Base-by-base conservation (phyloP, 2,329 filamentous ascomycete genomes). In the Pseudogymnoascus sp. region DNA sequence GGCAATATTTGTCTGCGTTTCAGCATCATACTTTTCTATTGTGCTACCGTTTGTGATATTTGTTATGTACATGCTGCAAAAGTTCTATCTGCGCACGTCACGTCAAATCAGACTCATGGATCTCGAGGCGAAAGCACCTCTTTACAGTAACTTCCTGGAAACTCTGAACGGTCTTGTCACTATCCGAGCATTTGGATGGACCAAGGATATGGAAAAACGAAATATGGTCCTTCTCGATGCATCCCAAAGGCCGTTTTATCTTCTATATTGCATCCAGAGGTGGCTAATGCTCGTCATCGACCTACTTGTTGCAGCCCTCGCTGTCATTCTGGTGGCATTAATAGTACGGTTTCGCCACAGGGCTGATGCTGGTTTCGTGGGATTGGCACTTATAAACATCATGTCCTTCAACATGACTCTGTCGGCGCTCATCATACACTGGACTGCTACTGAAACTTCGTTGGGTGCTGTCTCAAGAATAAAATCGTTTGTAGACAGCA, bases 71-170 rank as follows among this genome's bases (percentile, higher is more conserved):
- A 64, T 73, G 1, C 69, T 86, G 0, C 83, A 85, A 63, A 78
- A 74, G 59, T 77, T 82, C 60, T 86, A 86, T 63, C 74, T 87
- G 1, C 75, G 81, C 0, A 86, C 84, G 0, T 85, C 82, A 0
- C 74, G 82, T 0, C 83, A 86, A 68, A 67, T 87, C 5, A 76
- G 84, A 54, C 74, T 84, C 12, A 69, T 87, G 11, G 83, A 86
- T 54, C 75, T 87, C 0, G 84, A 87, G 68, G 77, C 81, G 1
- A 87, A 87, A 67, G 79, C 79, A 0, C 83, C 84, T 0, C 71
- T 86, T 0, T 84, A 81, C 72, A 80, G 75, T 14, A 74, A 84
- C 62, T 85, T 85, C 64, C 74, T 79, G 20, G 82, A 85, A 64
- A 80, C 78, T 2, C 75, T 84, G 43, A 75, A 76, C 25, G 83